Conservation (phyloP, 768 basidiomycete genomes). For the Boletus sp. region DNA sequence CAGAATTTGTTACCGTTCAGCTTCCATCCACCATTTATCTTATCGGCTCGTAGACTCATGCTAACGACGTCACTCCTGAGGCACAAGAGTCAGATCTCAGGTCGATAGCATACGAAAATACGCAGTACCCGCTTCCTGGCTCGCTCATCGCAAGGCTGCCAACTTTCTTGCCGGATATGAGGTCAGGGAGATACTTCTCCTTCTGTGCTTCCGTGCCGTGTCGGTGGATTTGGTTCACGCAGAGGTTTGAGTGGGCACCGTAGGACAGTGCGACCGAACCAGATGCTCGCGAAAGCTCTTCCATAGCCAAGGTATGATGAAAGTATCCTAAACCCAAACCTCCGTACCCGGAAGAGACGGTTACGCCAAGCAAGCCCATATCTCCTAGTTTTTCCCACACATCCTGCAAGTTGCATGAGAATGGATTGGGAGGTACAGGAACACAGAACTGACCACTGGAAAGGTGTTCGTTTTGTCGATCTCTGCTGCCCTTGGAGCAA, state of each 20-base stretch:
- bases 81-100: background rate
- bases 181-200: constrained; percentile 72
- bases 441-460: constrained; percentile 53
- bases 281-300: constrained; percentile 86
- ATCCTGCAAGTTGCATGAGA: constrained; percentile 47
- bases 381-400: constrained; percentile 86
- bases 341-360: constrained; percentile 76
- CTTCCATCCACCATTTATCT: constrained; percentile 70
- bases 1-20: constrained; percentile 94
- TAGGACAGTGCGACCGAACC: constrained; percentile 92
- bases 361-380: constrained; percentile 91
- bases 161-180: constrained; percentile 78
- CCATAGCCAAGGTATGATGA: constrained; percentile 91
- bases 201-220: constrained; percentile 86
- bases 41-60: constrained; percentile 83
- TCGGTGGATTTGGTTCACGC: constrained; percentile 81
- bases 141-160: constrained; percentile 96
- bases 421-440: background rate
- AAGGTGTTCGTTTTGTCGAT: constrained; percentile 85
- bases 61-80: constrained; percentile 84
- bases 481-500: constrained; percentile 82
- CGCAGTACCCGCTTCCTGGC: constrained; percentile 64
- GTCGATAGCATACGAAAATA: background rate
- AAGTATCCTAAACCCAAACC: constrained; percentile 84
- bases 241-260: constrained; percentile 89